These are phyloP conservation scores for Ascodesmis nigricans DNA, from an alignment of 495 filamentous ascomycete species.

Conservation along the genomic window DNA sequence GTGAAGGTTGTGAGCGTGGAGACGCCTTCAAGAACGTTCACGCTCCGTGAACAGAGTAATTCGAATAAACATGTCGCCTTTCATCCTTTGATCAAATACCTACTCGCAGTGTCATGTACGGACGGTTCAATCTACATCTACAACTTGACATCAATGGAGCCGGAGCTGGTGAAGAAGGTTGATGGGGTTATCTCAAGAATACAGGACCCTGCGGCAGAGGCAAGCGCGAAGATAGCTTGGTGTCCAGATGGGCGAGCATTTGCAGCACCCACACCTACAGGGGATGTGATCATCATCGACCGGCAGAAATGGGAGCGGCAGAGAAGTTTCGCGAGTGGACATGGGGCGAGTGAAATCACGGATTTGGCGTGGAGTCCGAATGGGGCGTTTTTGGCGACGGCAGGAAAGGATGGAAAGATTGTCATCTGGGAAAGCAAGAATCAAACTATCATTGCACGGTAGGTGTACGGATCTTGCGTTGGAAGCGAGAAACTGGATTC, in stretches of 20 bases:
- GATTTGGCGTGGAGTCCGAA: constrained; percentile 85
- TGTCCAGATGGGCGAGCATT: constrained; percentile 90
- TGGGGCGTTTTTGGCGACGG: constrained; percentile 63
- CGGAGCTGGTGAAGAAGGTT: constrained; percentile 55
- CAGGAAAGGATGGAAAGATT: constrained; percentile 61
- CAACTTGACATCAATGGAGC: constrained; percentile 56
- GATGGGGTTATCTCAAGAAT: constrained; percentile 57
- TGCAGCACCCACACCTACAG: constrained; percentile 57
- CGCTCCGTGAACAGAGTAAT: constrained; percentile 58
- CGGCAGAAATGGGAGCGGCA: constrained; percentile 71
- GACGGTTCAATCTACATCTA: constrained; percentile 81
- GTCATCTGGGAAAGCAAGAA: constrained; percentile 77
- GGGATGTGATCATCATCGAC: constrained; percentile 71
- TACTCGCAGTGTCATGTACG: constrained; percentile 62
- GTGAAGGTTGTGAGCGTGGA: constrained; percentile 69
- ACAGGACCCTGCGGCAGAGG: constrained; percentile 56
- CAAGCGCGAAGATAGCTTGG: constrained; percentile 59
- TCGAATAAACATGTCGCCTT: constrained; percentile 79
- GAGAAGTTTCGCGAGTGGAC: constrained; percentile 49
- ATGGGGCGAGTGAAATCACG: constrained; percentile 69
- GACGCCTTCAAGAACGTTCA: constrained; percentile 50
- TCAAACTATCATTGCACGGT: constrained; percentile 45
- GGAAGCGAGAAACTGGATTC: neutral
- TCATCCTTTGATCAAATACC: constrained; percentile 54
- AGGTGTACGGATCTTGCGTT: constrained; percentile 8